Evolutionary conservation across 495 filamentous ascomycete genomes (phyloP), one percentile per base, ranked within the genome.

Genomic region (Aspergillus avenaceus): DNA sequence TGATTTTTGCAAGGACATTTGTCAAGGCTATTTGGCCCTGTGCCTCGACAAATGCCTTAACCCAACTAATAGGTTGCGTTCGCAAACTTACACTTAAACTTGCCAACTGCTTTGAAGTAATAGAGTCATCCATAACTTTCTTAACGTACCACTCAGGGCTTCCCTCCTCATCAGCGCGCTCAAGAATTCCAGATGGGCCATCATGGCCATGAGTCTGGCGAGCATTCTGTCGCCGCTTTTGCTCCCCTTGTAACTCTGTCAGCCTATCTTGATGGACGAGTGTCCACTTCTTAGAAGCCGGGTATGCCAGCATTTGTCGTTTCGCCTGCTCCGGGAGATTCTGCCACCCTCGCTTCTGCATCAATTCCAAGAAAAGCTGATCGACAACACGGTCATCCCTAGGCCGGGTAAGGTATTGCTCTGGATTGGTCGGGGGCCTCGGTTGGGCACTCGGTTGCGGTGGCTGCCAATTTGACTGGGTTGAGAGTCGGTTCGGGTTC

Each of bases 71-170:
- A 32, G 95, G 93, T 62, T 98, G 95, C 26, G 95, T 97, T 52
- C 93, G 79, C 58, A 98, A 63, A 70, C 90, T 95, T 66, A 98
- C 95, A 64, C 90, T 90, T 58, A 98, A 71, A 72, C 89, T 95
- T 40, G 86, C 86, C 14, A 98, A 72, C 44, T 95, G 88, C 72
- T 98, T 96, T 46, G 86, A 80, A 36, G 90, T 90, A 53, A 98
- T 91, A 24, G 80, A 87, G 64, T 96, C 93, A 54, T 96, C 91
- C 90, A 97, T 89, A 28, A 98, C 88, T 69, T 89, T 95, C 62
- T 85, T 87, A 16, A 98, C 95, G 72, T 93, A 98, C 92, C 92
- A 98, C 71, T 98, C 95, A 2, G 93, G 93, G 48, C 87, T 95
- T 18, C 90, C 95, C 63, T 97, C 93, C 60, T 97, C 92, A 60